Evolutionary conservation across 495 filamentous ascomycete species (phyloP), one percentile per base, ranked within the genome.

Genomic region (Hypoxylon trugodes): DNA sequence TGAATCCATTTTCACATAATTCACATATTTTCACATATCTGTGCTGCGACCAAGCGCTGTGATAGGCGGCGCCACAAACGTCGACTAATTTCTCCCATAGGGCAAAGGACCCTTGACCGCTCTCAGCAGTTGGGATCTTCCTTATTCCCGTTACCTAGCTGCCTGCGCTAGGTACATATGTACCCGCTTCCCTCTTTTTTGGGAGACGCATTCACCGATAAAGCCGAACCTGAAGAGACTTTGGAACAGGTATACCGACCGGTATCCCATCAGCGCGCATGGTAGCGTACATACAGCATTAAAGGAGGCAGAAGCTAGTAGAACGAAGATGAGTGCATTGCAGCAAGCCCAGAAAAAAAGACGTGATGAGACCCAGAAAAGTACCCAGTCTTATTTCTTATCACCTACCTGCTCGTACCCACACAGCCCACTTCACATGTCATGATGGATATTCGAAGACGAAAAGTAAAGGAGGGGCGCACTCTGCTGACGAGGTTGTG

Each of bases 391-490:
- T 40, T 65, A 59, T 37, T 43, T 45, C 28, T 58, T 61, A 52
- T 61, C 45, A 52, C 50, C 8, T n/a, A n/a, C n/a, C n/a, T n/a
- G n/a, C n/a, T n/a, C n/a, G n/a, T n/a, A n/a, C n/a, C 30, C 37
- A 4, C 16, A 9, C 37, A 42, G 59, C 46, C 65, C 65, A 68
- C 65, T 55, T 68, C 65, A 68, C 65, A 64, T 64, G 65, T 64
- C 58, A 67, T 68, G 43, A 61, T 67, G 59, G 57, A 45, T 51
- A 51, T 30, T 10, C 4, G 18, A 10, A 30, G 28, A 19, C 8
- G 15, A 22, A 40, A 28, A 18, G 40, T 33, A 61, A 45, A 45
- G 61, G 50, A 38, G 35, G 47, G 25, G 16, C 26, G 21, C 15
- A 28, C 32, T 49, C 18, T 12, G 38, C 38, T 45, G 41, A 25